phyloP scores from a whole-genome alignment of 164 flowering plant genomes.

The Annona cherimola region DNA sequence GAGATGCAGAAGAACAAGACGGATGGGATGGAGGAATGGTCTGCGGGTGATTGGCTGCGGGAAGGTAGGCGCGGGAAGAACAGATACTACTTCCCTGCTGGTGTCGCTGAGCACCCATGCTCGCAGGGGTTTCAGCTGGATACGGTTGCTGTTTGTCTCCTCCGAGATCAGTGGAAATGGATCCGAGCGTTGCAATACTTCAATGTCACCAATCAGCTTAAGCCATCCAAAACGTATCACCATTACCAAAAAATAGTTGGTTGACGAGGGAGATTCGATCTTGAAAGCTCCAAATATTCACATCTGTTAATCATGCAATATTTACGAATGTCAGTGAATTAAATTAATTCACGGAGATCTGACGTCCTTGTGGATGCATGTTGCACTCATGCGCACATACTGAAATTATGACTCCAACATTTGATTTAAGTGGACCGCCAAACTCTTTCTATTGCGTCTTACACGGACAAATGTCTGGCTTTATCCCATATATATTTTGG shows the following conservation, averaged over 20 bases:
- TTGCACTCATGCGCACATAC: too few relatives aligned
- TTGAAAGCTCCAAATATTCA: background rate
- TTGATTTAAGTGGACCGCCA: too few relatives aligned
- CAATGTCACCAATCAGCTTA: constrained; percentile 19
- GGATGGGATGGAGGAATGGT: constrained; percentile 8
- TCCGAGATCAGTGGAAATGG: constrained; percentile 21
- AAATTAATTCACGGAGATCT: too few relatives aligned
- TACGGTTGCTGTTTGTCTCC: constrained; percentile 19
- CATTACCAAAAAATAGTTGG: too few relatives aligned
- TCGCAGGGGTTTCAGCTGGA: constrained; percentile 19
- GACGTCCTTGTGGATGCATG: too few relatives aligned
- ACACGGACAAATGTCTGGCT: too few relatives aligned
- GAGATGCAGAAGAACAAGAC: constrained; percentile 6
- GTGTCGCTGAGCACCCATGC: constrained; percentile 2
- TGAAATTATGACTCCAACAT: too few relatives aligned
- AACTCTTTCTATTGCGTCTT: too few relatives aligned
- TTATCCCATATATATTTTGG: too few relatives aligned
- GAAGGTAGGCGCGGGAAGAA: constrained; percentile 10
- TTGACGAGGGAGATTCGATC: background rate
- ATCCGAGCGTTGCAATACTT: constrained; percentile 16
- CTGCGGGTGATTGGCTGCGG: constrained; percentile 9
- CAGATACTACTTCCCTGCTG: constrained; percentile 15
- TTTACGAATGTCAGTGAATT: background rate
- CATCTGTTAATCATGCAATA: background rate
- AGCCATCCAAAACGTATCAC: constrained; percentile 14